Evolutionary conservation across 2,329 filamentous ascomycete species (phyloP).

Genomic region (Lojkania enalia): DNA sequence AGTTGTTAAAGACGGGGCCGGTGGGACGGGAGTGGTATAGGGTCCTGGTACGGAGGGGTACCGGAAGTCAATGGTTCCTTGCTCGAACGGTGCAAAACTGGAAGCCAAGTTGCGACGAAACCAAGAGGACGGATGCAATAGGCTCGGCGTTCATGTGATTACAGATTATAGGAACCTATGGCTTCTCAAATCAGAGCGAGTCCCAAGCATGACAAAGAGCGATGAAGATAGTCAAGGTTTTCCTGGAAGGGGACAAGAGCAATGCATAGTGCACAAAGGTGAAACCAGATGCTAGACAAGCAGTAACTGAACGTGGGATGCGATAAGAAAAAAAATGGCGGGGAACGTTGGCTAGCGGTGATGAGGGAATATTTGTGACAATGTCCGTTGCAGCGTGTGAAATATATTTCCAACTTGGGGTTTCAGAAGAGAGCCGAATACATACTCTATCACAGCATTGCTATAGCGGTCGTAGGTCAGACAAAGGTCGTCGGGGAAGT

Average conservation of each 20-base stretch:
- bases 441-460: conserved; percentile 51
- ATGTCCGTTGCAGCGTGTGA: conserved; percentile 34
- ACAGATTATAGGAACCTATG: conserved; percentile 30
- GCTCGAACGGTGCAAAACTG: conserved; percentile 19
- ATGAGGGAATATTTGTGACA: conserved; percentile 31
- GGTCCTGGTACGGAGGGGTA: conserved; percentile 20
- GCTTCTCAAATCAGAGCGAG: conserved; percentile 28
- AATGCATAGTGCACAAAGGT: conserved; percentile 17
- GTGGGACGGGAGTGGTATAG: conserved; percentile 20
- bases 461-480: conserved; percentile 22
- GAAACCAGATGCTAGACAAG: conserved; percentile 10
- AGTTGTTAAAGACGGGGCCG: conserved; percentile 22
- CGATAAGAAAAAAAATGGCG: conserved; percentile 15
- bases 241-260: conserved; percentile 19
- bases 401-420: conserved; percentile 33
- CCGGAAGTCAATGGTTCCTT: conserved; percentile 33
- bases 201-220: conserved; percentile 33
- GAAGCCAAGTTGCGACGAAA: conserved; percentile 18
- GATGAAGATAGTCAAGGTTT: conserved; percentile 25
- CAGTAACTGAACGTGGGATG: conserved; percentile 11
- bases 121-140: conserved; percentile 18
- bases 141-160: conserved; percentile 23
- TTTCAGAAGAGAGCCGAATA: conserved; percentile 39
- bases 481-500: conserved; percentile 28
- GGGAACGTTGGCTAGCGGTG: conserved; percentile 4